These are phyloP conservation scores for Sanghuangporus weigelae DNA, from an alignment of 1,284 basidiomycete genomes.

Conservation along the genomic window DNA sequence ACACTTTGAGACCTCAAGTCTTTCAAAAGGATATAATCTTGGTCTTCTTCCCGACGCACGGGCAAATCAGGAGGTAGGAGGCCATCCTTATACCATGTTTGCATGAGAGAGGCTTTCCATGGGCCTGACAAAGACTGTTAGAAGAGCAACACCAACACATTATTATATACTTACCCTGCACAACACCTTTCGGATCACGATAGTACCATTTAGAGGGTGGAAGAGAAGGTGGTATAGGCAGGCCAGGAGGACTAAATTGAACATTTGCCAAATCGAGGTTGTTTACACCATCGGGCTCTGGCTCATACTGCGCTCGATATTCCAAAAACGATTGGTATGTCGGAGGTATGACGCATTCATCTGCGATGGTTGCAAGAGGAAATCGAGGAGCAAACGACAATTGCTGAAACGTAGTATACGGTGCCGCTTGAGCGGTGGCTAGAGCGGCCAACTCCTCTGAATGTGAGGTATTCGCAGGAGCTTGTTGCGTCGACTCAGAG, in stretches of 20 bases:
- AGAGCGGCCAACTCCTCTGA: constrained; percentile 64
- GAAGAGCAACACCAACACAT: not conserved
- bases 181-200: constrained; percentile 68
- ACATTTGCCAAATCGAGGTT: constrained; percentile 48
- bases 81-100: constrained; percentile 79
- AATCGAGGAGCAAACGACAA: constrained; percentile 77
- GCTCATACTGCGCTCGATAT: constrained; percentile 59
- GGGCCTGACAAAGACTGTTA: constrained; percentile 45
- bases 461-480: constrained; percentile 20
- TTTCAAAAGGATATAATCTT: constrained; percentile 58
- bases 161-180: constrained; percentile 51
- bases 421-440: constrained; percentile 63
- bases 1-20: constrained; percentile 70
- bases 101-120: constrained; percentile 81
- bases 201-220: constrained; percentile 75
- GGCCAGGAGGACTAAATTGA: constrained; percentile 72
- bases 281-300: constrained; percentile 38
- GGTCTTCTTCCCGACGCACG: constrained; percentile 68
- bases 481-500: not conserved
- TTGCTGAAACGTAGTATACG: constrained; percentile 87
- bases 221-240: constrained; percentile 60
- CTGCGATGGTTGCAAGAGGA: constrained; percentile 78
- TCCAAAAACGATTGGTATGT: constrained; percentile 75
- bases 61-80: constrained; percentile 74
- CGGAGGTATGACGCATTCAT: constrained; percentile 84